Conservation (phyloP, 805 yeast species). For the Candida pseudofarinosa region DNA sequence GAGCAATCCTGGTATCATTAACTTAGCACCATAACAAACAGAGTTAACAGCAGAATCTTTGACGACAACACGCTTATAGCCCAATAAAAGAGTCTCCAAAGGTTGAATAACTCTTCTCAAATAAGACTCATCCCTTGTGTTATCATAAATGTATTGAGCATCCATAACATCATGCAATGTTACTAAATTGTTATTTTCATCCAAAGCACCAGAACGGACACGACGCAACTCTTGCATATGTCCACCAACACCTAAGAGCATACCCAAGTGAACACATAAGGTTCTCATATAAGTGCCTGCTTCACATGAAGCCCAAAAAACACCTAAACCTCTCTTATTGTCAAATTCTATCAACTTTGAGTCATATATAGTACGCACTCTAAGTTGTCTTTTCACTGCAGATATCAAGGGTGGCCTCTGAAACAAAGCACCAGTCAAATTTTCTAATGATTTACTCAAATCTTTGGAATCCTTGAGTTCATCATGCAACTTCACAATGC, state of each 20-base stretch:
- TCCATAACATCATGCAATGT: slow-evolving; percentile 96
- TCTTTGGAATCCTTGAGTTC: slow-evolving; percentile 87
- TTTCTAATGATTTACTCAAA: slow-evolving; percentile 82
- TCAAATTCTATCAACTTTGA: slow-evolving; percentile 94
- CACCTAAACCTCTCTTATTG: slow-evolving; percentile 94
- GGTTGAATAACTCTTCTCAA: slow-evolving; percentile 93
- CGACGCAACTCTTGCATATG: slow-evolving; percentile 99
- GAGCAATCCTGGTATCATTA: slow-evolving; percentile 97
- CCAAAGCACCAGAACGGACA: slow-evolving; percentile 95
- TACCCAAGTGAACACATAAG: slow-evolving; percentile 96
- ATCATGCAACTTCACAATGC: slow-evolving; percentile 94
- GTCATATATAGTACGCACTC: slow-evolving; percentile 97
- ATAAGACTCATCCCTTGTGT: slow-evolving; percentile 94
- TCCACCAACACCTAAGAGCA: slow-evolving; percentile 97
- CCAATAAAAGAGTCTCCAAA: slow-evolving; percentile 85
- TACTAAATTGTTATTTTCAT: slow-evolving; percentile 86
- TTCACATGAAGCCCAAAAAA: slow-evolving; percentile 99
- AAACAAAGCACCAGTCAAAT: slow-evolving; percentile 96
- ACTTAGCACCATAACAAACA: slow-evolving; percentile 97
- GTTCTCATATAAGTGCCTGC: slow-evolving; percentile 99
- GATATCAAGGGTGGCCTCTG: slow-evolving; percentile 99
- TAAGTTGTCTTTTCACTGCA: slow-evolving; percentile 97
- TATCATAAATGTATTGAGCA: slow-evolving; percentile 97
- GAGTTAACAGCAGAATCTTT: slow-evolving; percentile 94
- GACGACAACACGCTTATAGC: slow-evolving; percentile 95